Evolutionary conservation across 176 grass and related monocot genomes (phyloP).

Genomic region (Oryza glumipatula): DNA sequence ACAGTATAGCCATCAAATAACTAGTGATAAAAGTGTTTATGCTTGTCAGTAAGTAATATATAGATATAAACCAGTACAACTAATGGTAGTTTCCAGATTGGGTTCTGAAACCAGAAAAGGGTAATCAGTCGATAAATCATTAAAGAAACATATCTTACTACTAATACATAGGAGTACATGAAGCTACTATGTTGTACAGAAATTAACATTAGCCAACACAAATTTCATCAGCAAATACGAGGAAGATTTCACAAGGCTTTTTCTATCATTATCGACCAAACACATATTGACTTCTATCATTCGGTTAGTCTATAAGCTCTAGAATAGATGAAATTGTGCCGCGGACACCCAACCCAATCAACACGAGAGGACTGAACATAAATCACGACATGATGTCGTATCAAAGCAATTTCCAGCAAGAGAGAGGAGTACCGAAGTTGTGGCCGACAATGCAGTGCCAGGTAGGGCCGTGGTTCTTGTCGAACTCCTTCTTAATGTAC

Average conservation of each 20-base stretch:
- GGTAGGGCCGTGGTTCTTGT: constrained; percentile 85
- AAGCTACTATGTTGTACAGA: not conserved
- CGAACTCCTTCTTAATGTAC: constrained; percentile 99
- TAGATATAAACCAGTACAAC: not conserved
- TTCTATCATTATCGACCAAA: not conserved
- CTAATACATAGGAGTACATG: too few relatives aligned
- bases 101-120: constrained; percentile 18
- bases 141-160: not conserved
- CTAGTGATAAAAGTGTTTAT: not conserved
- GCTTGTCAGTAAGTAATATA: not conserved
- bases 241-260: not conserved
- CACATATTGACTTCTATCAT: not conserved
- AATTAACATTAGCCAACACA: not conserved
- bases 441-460: constrained; percentile 99
- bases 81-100: constrained; percentile 24
- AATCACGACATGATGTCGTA: not conserved
- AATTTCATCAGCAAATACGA: constrained; percentile 2
- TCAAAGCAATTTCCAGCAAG: constrained; percentile 14
- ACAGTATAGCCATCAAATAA: constrained; percentile 3
- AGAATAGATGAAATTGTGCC: not conserved
- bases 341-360: not conserved
- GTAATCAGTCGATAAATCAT: constrained; percentile 1
- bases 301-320: not conserved
- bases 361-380: not conserved
- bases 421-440: constrained; percentile 75